Evolutionary conservation across 176 grass and related monocot species (phyloP).

Genomic region (Olyra latifolia): DNA sequence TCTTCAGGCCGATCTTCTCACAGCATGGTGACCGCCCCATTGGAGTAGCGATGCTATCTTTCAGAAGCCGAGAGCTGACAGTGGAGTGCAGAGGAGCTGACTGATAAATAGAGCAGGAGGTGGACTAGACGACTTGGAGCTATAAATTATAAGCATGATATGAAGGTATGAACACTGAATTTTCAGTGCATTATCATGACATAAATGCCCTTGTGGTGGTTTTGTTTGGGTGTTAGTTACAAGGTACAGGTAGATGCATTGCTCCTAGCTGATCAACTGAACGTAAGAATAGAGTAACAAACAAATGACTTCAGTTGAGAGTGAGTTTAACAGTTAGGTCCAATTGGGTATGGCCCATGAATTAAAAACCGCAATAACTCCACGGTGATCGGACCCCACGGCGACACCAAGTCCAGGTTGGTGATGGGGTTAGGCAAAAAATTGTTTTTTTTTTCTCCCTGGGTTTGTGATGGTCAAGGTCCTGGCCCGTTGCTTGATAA

Average conservation of each 20-base stretch:
- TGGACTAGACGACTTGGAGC: constrained; percentile 21
- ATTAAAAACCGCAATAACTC: constrained; percentile 45
- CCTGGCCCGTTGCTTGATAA: constrained; percentile 26
- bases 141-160: constrained; percentile 30
- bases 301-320: constrained; percentile 35
- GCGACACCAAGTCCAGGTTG: constrained; percentile 51
- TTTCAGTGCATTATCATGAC: constrained; percentile 35
- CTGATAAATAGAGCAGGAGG: constrained; percentile 41
- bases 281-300: constrained; percentile 29
- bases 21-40: constrained; percentile 96
- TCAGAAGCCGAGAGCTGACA: constrained; percentile 35
- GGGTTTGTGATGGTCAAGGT: constrained; percentile 27
- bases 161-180: constrained; percentile 39
- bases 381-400: constrained; percentile 23
- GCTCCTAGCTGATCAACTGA: constrained; percentile 27
- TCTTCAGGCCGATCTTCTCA: constrained; percentile 92
- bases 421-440: constrained; percentile 38
- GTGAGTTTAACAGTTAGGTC: constrained; percentile 38
- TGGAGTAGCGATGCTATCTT: constrained; percentile 29
- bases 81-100: constrained; percentile 29
- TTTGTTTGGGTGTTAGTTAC: constrained; percentile 24
- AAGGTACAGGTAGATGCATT: constrained; percentile 18
- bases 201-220: constrained; percentile 41
- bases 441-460: constrained; percentile 5
- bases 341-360: constrained; percentile 46